These are phyloP conservation scores for Arachis hypogaea DNA, from an alignment of 306 rosid genomes.

Conservation along the genomic window DNA sequence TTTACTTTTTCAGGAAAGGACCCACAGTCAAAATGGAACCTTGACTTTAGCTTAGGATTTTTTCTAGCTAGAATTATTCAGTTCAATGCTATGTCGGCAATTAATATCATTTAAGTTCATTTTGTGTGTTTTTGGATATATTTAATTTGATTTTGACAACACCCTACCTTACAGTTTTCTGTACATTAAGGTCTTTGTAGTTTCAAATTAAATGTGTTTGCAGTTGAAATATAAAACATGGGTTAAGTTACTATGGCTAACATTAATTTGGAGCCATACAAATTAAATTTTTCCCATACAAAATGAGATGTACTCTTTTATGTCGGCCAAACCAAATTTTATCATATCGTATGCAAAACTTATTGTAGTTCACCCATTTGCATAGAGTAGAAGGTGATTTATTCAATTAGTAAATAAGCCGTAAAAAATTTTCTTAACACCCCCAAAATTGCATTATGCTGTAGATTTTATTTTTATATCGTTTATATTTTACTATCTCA, in stretches of 20 bases:
- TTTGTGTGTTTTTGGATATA: neutral
- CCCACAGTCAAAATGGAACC: constrained; percentile 39
- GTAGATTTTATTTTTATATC: too few relatives aligned
- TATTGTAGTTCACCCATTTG: neutral
- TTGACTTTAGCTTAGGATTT: constrained; percentile 34
- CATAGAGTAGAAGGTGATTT: neutral
- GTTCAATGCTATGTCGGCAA: constrained; percentile 44
- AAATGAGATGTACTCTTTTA: neutral
- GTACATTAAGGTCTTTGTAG: neutral
- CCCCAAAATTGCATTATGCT: too few relatives aligned
- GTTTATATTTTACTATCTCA: too few relatives aligned
- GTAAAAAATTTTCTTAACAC: too few relatives aligned
- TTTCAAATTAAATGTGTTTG: neutral
- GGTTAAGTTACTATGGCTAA: neutral
- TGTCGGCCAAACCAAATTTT: neutral
- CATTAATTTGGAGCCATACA: neutral
- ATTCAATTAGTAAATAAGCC: neutral
- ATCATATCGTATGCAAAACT: too few relatives aligned
- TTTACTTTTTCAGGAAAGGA: constrained; percentile 14
- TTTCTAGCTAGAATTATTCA: constrained; percentile 1
- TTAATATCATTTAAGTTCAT: neutral
- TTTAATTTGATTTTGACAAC: neutral
- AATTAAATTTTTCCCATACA: too few relatives aligned
- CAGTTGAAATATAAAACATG: neutral
- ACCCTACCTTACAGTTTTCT: neutral